These are phyloP conservation scores for Talaromyces proteolyticus DNA, from an alignment of 495 filamentous ascomycete species.

Conservation along the genomic window DNA sequence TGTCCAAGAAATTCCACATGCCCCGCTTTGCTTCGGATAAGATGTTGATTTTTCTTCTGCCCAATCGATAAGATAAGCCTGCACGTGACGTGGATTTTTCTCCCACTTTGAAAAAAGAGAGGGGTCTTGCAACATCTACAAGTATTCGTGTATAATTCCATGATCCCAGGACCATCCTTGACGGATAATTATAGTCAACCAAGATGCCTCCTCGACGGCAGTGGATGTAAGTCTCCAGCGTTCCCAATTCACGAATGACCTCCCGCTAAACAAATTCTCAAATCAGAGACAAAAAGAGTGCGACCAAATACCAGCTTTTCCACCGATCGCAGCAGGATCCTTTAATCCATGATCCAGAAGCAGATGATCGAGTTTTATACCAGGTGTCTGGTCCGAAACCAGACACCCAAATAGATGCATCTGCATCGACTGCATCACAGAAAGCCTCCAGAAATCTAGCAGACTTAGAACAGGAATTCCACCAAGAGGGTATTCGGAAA, in stretches of 20 bases:
- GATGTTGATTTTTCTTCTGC: constrained; percentile 17
- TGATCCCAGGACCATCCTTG: too few species aligned
- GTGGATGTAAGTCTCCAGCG: constrained; percentile 70
- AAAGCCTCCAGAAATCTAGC: constrained; percentile 52
- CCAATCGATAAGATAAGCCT: constrained; percentile 8
- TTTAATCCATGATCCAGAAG: constrained; percentile 78
- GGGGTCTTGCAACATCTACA: too few species aligned
- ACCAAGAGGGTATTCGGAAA: constrained; percentile 56
- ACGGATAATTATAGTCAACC: too few species aligned
- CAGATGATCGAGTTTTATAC: constrained; percentile 76
- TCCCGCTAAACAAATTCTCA: constrained; percentile 8
- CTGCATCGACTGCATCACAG: constrained; percentile 26
- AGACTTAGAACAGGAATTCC: constrained; percentile 76
- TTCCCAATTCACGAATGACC: background rate
- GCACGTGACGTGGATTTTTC: constrained; percentile 29
- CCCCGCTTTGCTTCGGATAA: constrained; percentile 15
- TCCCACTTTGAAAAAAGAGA: constrained; percentile 19
- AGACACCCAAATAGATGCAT: constrained; percentile 18
- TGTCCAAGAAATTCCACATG: constrained; percentile 3
- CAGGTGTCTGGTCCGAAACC: constrained; percentile 31
- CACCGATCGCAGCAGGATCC: constrained; percentile 97
- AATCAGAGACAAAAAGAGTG: constrained; percentile 84
- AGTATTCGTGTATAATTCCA: too few species aligned
- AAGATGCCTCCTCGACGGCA: constrained; percentile 73
- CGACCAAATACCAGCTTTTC: constrained; percentile 87